phyloP scores from a whole-genome alignment of 148 eudicot species.

The Rhododendron vialii region DNA sequence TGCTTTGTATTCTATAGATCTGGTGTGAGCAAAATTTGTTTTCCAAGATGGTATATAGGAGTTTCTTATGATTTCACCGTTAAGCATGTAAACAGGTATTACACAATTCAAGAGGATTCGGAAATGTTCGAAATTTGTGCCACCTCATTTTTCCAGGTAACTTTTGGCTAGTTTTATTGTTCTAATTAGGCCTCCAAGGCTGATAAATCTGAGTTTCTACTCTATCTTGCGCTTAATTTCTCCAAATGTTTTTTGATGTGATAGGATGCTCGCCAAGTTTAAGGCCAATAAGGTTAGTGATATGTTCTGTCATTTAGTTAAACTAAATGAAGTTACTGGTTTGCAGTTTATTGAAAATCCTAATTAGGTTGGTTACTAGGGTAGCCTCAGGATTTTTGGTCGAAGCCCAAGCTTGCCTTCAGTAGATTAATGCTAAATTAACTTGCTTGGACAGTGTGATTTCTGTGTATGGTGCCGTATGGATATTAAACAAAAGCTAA shows the following conservation, averaged over 20 bases:
- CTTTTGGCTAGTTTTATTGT: conserved; percentile 3
- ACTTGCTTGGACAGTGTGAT: not conserved
- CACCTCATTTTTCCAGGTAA: conserved; percentile 33
- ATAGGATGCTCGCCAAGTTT: conserved; percentile 28
- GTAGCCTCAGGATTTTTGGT: conserved; percentile 1
- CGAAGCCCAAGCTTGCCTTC: not conserved
- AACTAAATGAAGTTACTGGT: not conserved
- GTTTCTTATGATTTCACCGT: conserved; percentile 2
- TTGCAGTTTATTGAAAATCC: not conserved
- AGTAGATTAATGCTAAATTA: not conserved
- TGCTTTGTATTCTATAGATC: not conserved
- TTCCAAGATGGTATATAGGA: not conserved
- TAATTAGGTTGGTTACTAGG: not conserved
- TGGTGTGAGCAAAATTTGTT: not conserved
- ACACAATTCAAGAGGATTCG: conserved; percentile 16
- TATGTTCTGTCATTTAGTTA: not conserved
- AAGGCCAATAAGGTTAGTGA: conserved; percentile 38
- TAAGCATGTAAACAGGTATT: conserved; percentile 18
- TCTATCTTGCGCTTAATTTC: conserved; percentile 1
- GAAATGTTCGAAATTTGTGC: conserved; percentile 27
- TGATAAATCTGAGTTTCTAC: not conserved
- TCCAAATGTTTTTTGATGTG: not conserved
- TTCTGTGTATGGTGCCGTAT: too few species aligned
- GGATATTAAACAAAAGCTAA: not conserved
- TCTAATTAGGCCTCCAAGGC: not conserved